Evolutionary conservation across 805 yeast genomes (phyloP).

Genomic region (Cyberlindnera euphorbiae): DNA sequence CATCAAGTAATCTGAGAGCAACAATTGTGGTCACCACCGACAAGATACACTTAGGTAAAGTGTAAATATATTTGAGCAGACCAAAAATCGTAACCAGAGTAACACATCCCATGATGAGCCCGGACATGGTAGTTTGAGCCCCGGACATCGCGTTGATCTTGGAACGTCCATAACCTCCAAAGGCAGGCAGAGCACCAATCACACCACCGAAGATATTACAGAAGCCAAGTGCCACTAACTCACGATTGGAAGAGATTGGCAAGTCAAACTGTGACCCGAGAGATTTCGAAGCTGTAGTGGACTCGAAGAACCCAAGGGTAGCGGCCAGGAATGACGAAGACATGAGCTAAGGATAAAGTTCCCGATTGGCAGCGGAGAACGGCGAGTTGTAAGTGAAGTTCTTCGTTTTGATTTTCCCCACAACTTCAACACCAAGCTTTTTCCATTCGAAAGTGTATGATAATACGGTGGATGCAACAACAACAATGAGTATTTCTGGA

Average conservation of each 20-base stretch:
- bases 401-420: conserved; percentile 61
- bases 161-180: conserved; percentile 95
- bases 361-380: conserved; percentile 39
- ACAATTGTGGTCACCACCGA: conserved; percentile 77
- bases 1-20: conserved; percentile 74
- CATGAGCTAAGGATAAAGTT: conserved; percentile 49
- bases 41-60: conserved; percentile 72
- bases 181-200: conserved; percentile 70
- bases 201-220: conserved; percentile 57
- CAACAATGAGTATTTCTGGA: conserved; percentile 74
- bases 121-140: conserved; percentile 81
- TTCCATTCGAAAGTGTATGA: conserved; percentile 50
- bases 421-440: conserved; percentile 53
- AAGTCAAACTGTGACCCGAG: conserved; percentile 68
- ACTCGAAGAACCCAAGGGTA: conserved; percentile 85
- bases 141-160: conserved; percentile 85
- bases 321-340: conserved; percentile 76
- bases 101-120: conserved; percentile 72
- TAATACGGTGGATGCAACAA: conserved; percentile 58
- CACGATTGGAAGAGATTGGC: conserved; percentile 82
- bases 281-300: conserved; percentile 88
- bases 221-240: conserved; percentile 81
- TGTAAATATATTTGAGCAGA: conserved; percentile 59
- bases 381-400: conserved; percentile 55
- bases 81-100: conserved; percentile 62